These are phyloP conservation scores for Anthostomella pinea DNA, from an alignment of 2,329 filamentous ascomycete genomes.

Conservation along the genomic window DNA sequence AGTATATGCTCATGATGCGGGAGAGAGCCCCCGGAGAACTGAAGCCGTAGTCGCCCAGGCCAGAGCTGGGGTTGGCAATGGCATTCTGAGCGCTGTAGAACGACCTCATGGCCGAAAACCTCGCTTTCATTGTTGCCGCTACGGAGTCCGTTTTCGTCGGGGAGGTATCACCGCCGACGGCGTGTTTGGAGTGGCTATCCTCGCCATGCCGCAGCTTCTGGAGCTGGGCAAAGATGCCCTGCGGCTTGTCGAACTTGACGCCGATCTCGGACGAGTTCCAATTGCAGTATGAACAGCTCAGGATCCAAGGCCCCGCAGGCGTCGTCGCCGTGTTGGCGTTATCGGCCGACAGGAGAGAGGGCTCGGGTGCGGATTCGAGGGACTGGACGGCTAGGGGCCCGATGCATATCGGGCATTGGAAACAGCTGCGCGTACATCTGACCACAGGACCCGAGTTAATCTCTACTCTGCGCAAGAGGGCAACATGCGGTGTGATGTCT, in stretches of 20 bases:
- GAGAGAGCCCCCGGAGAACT: constrained; percentile 78
- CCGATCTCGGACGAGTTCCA: constrained; percentile 91
- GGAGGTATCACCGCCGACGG: constrained; percentile 20
- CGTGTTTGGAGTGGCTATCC: constrained; percentile 31
- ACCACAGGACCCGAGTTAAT: constrained; percentile 6
- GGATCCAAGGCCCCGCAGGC: constrained; percentile 64
- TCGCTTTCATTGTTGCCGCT: constrained; percentile 45
- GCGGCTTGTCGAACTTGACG: constrained; percentile 85
- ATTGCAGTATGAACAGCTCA: constrained; percentile 86
- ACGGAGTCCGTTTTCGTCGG: constrained; percentile 54
- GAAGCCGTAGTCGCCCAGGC: constrained; percentile 53
- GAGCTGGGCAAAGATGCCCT: constrained; percentile 80
- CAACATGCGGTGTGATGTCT: not conserved
- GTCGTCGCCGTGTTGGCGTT: constrained; percentile 33
- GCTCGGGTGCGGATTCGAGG: constrained; percentile 56
- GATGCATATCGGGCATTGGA: constrained; percentile 87
- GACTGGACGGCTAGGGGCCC: constrained; percentile 74
- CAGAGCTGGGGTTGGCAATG: constrained; percentile 48
- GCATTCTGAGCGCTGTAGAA: constrained; percentile 82
- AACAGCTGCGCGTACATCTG: constrained; percentile 91
- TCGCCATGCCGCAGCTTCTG: constrained; percentile 66
- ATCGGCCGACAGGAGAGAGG: constrained; percentile 43
- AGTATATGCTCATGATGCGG: constrained; percentile 90
- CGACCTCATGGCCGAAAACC: constrained; percentile 67
- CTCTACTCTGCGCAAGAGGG: no score